Evolutionary conservation across 1,139 yeast genomes (phyloP), one percentile per base, ranked within the genome.

Genomic region (Yamadazyma atlantica): DNA sequence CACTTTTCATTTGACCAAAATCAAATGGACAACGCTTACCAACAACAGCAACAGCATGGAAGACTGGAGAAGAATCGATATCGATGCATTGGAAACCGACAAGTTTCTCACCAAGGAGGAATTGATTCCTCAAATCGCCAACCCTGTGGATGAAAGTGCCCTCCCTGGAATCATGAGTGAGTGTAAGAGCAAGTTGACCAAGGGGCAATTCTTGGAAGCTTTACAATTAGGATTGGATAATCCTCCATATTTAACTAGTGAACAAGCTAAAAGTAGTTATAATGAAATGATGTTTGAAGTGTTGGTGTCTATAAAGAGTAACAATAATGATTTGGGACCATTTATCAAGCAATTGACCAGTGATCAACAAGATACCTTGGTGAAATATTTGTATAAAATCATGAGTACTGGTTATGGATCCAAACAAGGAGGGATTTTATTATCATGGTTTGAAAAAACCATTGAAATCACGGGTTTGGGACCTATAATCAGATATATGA

Each of bases 361-460:
- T 15, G 82, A 78, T 41, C 86, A 88, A 56, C 86, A 83, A 48
- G 95, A 86, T 53, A 81, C 79, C 5, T 77, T 94, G 55, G 71
- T 90, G 41, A 92, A 92, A 61, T 87, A 86, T 60, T 69, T 92
- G 43, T 94, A 90, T 64, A 85, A 83, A 54, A 89, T 88, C 32
- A 88, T 94, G 95, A 70, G 81, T 29, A 68, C 83, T 8, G 73
- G 80, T 21, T 80, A 80, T 49, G 88, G 94, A 4, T 88, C 89
- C 48, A 86, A 85, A 51, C 89, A 85, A 51, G 96, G 97, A 15
- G 96, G 96, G 33, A 72, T 83, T 38, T 63, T 94, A 52, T 77
- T 94, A 54, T 76, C 82, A 28, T 94, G 98, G 98, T 88, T 85
- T 57, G 97, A 92, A 53, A 89, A 88, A 63, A 78, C 94, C 18